A percentile compares a stretch with the other conserved stretches of the same genome.
Conservation (phyloP, 192 early-diverging fungal genomes). For the Diversispora eburnea region DNA sequence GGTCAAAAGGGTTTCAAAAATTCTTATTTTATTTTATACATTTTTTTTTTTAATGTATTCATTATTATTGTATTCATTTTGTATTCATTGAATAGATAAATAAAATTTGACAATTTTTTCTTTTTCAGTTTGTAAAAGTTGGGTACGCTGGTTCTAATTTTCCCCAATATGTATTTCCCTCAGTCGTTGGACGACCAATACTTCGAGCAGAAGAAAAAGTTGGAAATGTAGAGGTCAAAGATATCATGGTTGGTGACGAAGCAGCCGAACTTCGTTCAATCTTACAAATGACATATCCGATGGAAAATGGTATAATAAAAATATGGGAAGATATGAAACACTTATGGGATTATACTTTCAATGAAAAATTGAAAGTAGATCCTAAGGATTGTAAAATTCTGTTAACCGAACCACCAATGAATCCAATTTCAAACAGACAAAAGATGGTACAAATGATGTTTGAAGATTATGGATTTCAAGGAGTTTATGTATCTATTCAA, state of each 20-base stretch:
- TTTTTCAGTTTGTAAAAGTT: conserved; percentile 89
- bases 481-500: conserved; percentile 93
- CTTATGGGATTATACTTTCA: conserved; percentile 98
- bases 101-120: background rate
- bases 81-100: background rate
- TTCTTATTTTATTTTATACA: too few species aligned
- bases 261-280: conserved; percentile 82
- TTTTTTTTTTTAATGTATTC: background rate
- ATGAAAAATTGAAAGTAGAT: conserved; percentile 86
- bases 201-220: conserved; percentile 90
- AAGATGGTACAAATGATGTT: conserved; percentile 96
- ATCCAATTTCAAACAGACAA: conserved; percentile 87
- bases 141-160: conserved; percentile 96
- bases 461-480: conserved; percentile 93
- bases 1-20: conserved; percentile 20
- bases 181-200: conserved; percentile 97
- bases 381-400: conserved; percentile 88
- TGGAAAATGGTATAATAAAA: conserved; percentile 97
- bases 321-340: conserved; percentile 98
- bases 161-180: conserved; percentile 91
- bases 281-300: conserved; percentile 95
- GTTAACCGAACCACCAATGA: conserved; percentile 95
- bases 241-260: conserved; percentile 98
- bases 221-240: conserved; percentile 76
- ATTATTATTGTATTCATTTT: background rate